Base-by-base conservation (phyloP, 75 land plant species). In the Selaginella tamariscina region DNA sequence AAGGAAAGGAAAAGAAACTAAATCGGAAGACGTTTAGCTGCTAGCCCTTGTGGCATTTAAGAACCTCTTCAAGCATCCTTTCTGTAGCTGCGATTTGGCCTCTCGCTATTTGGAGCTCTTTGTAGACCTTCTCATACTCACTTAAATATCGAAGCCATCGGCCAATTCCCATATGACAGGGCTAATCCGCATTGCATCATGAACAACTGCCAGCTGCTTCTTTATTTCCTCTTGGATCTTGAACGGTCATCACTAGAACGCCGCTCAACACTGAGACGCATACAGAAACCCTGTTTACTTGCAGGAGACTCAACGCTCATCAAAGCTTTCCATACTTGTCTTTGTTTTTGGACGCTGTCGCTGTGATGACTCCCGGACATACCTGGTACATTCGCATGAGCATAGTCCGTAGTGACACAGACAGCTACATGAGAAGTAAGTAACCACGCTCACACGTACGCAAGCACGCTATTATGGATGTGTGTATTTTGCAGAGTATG, bases 1-100 rank as follows among this genome's bases (percentile, higher is more conserved):
- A 39, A 39, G 49, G 49, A 39, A 39, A 39, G 49, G 49, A 39
- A 39, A 39, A 39, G 49, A 39, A 39, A 39, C 49, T 39, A 39
- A 39, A 39, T 15, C 15, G 49, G 49, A 39, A 39, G 49, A 39
- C 49, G 15, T 39, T 39, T 39, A 39, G 49, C 15, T 39, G 15
- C 15, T 39, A 39, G 49, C 49, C 49, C 49, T 39, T 39, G 49
- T 39, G 49, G n/a, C 49, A 39, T 39, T 39, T 39, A 15, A 39
- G 49, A 39, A 39, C 49, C 49, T 39, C 49, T 15, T 39, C 49
- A 39, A 39, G 49, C 49, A 39, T 39, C 49, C 49, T 39, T 39
- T 39, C 49, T 39, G 15, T 39, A 39, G 15, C 49, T 39, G n/a
- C 15, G 49, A 39, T 39, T 39, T 39, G 49, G 49, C 49, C 49